These are phyloP conservation scores for Knoxdaviesia proteae DNA, from an alignment of 2,329 filamentous ascomycete genomes.

Conservation along the genomic window DNA sequence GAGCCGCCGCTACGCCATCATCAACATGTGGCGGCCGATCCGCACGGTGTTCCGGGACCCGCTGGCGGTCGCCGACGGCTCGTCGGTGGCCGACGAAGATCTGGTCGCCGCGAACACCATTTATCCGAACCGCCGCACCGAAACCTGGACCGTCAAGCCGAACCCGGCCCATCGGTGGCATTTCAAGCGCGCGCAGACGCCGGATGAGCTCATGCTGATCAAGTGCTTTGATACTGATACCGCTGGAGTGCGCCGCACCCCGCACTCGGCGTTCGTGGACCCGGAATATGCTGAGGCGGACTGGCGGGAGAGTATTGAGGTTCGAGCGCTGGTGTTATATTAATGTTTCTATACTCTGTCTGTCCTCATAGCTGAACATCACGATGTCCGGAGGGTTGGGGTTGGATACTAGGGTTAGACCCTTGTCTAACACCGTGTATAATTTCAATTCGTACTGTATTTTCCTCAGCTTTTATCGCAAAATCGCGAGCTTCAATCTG, in stretches of 20 bases:
- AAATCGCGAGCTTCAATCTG: no score
- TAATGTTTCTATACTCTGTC: no score
- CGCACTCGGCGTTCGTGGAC: conserved; percentile 34
- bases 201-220: conserved; percentile 34
- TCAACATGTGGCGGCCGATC: conserved; percentile 29
- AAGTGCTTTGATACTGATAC: conserved; percentile 31
- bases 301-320: conserved; percentile 39
- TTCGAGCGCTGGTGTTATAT: conserved; percentile 31
- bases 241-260: conserved; percentile 30
- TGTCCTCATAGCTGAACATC: no score
- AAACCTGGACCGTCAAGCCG: conserved; percentile 24
- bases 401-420: no score
- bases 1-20: conserved; percentile 25
- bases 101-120: conserved; percentile 27
- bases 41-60: conserved; percentile 25
- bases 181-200: conserved; percentile 27
- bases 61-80: conserved; percentile 28
- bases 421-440: no score
- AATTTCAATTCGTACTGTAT: no score
- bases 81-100: conserved; percentile 26
- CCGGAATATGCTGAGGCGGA: conserved; percentile 27
- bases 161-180: conserved; percentile 26
- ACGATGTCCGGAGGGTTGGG: no score
- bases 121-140: conserved; percentile 25
- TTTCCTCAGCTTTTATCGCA: no score